Evolutionary conservation across 2,329 filamentous ascomycete species (phyloP).

Genomic region (Cytospora paraplurivora): DNA sequence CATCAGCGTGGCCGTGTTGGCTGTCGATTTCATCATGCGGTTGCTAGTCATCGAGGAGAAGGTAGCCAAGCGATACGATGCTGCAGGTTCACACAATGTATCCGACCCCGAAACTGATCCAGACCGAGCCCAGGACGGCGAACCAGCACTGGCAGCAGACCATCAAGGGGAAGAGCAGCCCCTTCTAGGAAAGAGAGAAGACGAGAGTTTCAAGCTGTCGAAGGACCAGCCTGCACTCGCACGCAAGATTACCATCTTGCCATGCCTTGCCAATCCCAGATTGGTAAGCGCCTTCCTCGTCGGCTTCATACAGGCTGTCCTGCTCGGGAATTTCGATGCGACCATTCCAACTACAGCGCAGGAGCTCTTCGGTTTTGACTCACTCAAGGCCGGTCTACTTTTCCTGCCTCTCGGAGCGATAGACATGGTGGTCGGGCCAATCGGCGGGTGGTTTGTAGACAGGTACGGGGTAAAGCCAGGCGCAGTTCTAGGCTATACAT

Average conservation of each 20-base stretch:
- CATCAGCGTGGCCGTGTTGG: constrained; percentile 55
- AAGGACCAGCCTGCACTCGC: constrained; percentile 43
- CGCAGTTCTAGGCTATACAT: constrained; percentile 36
- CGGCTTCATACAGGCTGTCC: constrained; percentile 46
- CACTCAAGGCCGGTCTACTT: constrained; percentile 41
- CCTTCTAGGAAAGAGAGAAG: constrained; percentile 42
- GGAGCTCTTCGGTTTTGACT: constrained; percentile 41
- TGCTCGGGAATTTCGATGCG: constrained; percentile 43
- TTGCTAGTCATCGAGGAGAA: constrained; percentile 65
- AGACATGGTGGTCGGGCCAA: constrained; percentile 39
- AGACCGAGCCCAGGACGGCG: background rate
- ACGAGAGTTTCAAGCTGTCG: constrained; percentile 45
- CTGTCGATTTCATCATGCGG: constrained; percentile 61
- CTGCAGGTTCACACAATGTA: constrained; percentile 27
- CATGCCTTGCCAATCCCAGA: constrained; percentile 43
- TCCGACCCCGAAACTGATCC: constrained; percentile 27
- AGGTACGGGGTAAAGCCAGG: constrained; percentile 40
- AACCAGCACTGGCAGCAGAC: background rate
- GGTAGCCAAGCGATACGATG: constrained; percentile 47
- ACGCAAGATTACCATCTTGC: constrained; percentile 50
- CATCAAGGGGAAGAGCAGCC: constrained; percentile 42
- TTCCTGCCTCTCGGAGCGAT: constrained; percentile 43
- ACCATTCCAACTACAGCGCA: constrained; percentile 43
- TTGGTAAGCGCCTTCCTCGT: constrained; percentile 44
- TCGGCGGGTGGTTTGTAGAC: constrained; percentile 42